Percentiles rank a stretch among this genome's conserved stretches.
Conservation (phyloP, 2,329 filamentous ascomycete species). For the Alternaria novae-zelandiae region DNA sequence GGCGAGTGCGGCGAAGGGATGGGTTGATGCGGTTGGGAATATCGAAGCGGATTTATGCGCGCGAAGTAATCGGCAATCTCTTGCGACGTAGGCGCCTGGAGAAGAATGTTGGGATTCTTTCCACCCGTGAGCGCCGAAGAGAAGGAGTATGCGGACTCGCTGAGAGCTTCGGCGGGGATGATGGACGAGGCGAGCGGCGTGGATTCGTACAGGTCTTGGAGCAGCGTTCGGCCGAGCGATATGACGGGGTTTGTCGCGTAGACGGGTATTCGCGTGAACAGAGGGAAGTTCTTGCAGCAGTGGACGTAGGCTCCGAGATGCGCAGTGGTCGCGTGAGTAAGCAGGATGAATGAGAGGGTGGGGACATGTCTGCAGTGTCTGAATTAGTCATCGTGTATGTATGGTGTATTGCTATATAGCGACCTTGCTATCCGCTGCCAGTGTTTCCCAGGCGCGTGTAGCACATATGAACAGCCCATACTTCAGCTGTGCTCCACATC, state of each 20-base stretch:
- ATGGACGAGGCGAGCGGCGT: slow-evolving; percentile 86
- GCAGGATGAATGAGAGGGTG: slow-evolving; percentile 88
- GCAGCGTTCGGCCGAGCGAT: slow-evolving; percentile 85
- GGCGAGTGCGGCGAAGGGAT: slow-evolving; percentile 86
- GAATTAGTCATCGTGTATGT: slow-evolving; percentile 24
- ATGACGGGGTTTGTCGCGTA: slow-evolving; percentile 96
- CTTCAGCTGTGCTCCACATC: slow-evolving; percentile 7
- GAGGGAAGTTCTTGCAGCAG: slow-evolving; percentile 94
- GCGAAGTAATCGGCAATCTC: slow-evolving; percentile 94
- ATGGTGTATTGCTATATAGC: slow-evolving; percentile 12
- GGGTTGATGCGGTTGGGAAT: slow-evolving; percentile 94
- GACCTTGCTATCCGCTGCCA: neutral
- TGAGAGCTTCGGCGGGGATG: slow-evolving; percentile 75
- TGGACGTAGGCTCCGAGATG: slow-evolving; percentile 94
- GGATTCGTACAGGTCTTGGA: slow-evolving; percentile 91
- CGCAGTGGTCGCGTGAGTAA: slow-evolving; percentile 90
- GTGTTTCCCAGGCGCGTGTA: neutral
- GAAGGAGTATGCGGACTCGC: slow-evolving; percentile 62
- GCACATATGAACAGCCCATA: neutral
- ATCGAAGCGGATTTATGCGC: slow-evolving; percentile 89
- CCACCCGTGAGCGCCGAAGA: slow-evolving; percentile 60
- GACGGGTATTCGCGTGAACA: slow-evolving; percentile 89
- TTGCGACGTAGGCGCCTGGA: slow-evolving; percentile 76
- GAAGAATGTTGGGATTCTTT: slow-evolving; percentile 58
- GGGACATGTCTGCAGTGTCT: slow-evolving; percentile 73